These are phyloP conservation scores for Coleophoma eucalyptorum DNA, from an alignment of 2,329 filamentous ascomycete genomes.

Conservation along the genomic window DNA sequence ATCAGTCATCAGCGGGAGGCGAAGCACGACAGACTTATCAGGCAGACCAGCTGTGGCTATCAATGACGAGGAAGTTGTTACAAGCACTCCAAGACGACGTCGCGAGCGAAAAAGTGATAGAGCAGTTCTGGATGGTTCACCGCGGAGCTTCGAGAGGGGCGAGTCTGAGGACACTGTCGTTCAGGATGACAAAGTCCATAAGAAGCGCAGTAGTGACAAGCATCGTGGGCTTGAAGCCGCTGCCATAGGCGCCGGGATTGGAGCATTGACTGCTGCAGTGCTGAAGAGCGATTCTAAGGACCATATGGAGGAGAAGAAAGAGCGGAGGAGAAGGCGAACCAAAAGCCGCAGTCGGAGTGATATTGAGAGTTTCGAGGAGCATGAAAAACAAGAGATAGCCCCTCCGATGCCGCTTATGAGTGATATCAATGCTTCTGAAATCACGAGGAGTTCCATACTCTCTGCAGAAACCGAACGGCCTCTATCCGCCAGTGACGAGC, in stretches of 20 bases:
- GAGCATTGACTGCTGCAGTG: slow-evolving; percentile 57
- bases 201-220: slow-evolving; percentile 21
- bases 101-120: slow-evolving; percentile 48
- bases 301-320: slow-evolving; percentile 43
- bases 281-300: slow-evolving; percentile 61
- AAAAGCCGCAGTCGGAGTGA: slow-evolving; percentile 41
- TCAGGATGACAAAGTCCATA: slow-evolving; percentile 43
- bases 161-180: slow-evolving; percentile 41
- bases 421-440: slow-evolving; percentile 78
- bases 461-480: slow-evolving; percentile 76
- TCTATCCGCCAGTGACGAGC: slow-evolving; percentile 61
- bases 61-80: slow-evolving; percentile 52
- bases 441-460: slow-evolving; percentile 83
- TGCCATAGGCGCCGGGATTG: slow-evolving; percentile 36
- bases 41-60: slow-evolving; percentile 57
- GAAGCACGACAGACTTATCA: slow-evolving; percentile 29
- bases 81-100: slow-evolving; percentile 45
- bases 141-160: slow-evolving; percentile 31
- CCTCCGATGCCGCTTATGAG: slow-evolving; percentile 88
- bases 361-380: slow-evolving; percentile 46
- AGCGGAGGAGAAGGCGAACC: slow-evolving; percentile 34
- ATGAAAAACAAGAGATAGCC: slow-evolving; percentile 50
- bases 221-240: slow-evolving; percentile 21
- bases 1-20: slow-evolving; percentile 17
- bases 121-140: slow-evolving; percentile 18